Conservation (phyloP, 129 eudicot species). For the Ambrosia artemisiifolia region DNA sequence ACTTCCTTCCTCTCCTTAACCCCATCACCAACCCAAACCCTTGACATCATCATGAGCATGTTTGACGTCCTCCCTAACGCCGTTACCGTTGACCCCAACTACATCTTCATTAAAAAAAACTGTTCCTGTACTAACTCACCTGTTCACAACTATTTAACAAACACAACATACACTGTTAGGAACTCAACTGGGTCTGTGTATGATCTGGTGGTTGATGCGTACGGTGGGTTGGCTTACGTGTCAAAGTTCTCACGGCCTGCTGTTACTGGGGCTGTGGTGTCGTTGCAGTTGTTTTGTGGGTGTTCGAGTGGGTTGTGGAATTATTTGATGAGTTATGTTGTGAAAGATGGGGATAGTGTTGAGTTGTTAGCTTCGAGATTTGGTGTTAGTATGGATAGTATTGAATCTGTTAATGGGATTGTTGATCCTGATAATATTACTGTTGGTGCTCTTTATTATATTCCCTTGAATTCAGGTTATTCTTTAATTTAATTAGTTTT, state of each 20-base stretch:
- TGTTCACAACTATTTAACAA: constrained; percentile 46
- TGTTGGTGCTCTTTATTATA: constrained; percentile 68
- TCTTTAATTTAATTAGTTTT: not conserved
- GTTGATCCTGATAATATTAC: constrained; percentile 74
- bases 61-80: constrained; percentile 74
- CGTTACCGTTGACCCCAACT: constrained; percentile 55
- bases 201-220: constrained; percentile 61
- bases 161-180: constrained; percentile 77
- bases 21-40: constrained; percentile 54
- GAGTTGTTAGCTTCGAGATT: constrained; percentile 78
- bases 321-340: constrained; percentile 91
- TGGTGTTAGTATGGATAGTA: constrained; percentile 98
- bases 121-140: constrained; percentile 60
- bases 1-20: constrained; percentile 76
- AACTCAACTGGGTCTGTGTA: constrained; percentile 57
- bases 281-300: constrained; percentile 74
- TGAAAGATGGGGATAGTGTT: constrained; percentile 80
- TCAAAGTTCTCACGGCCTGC: constrained; percentile 57
- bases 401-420: constrained; percentile 69
- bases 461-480: constrained; percentile 91
- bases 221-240: constrained; percentile 66
- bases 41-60: constrained; percentile 75
- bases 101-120: constrained; percentile 66
- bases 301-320: constrained; percentile 96
- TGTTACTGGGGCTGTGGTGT: constrained; percentile 71